Percentiles rank a stretch among this genome's conserved stretches.
Evolutionary conservation across 2,329 filamentous ascomycete species (phyloP).

Genomic region (Alternaria sp.): DNA sequence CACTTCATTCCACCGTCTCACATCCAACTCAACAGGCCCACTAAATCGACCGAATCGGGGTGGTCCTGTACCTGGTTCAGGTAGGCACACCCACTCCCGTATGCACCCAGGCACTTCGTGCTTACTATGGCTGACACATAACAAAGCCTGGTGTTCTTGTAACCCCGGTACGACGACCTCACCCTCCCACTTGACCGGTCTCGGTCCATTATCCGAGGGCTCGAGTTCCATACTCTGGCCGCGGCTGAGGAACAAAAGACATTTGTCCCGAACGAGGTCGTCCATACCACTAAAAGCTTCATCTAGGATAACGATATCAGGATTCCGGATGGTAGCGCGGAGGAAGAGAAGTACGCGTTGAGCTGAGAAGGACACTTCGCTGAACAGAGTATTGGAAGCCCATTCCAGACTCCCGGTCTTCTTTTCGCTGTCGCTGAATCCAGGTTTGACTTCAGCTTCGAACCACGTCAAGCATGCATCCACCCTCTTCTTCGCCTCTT

Average conservation of each 20-base stretch:
- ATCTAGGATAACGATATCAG: slow-evolving; percentile 61
- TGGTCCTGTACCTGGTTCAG: slow-evolving; percentile 72
- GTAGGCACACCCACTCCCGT: slow-evolving; percentile 84
- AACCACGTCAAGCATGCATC: slow-evolving; percentile 80
- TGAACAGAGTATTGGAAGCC: slow-evolving; percentile 73
- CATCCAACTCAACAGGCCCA: slow-evolving; percentile 67
- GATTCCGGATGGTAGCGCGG: slow-evolving; percentile 56
- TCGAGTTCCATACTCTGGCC: slow-evolving; percentile 53
- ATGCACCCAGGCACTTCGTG: slow-evolving; percentile 89
- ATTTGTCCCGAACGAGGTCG: slow-evolving; percentile 77
- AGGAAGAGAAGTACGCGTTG: slow-evolving; percentile 89
- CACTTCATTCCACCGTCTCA: slow-evolving; percentile 69
- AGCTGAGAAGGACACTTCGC: slow-evolving; percentile 77
- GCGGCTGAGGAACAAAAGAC: slow-evolving; percentile 75
- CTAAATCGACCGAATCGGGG: slow-evolving; percentile 72
- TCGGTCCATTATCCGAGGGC: slow-evolving; percentile 45
- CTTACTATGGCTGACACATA: slow-evolving; percentile 90
- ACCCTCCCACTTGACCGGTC: slow-evolving; percentile 58
- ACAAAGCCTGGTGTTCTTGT: slow-evolving; percentile 75
- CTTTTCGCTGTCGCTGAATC: slow-evolving; percentile 15
- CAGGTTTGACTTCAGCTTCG: slow-evolving; percentile 75
- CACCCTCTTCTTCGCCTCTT: slow-evolving; percentile 66
- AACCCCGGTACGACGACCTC: slow-evolving; percentile 68
- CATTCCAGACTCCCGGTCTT: slow-evolving; percentile 60
- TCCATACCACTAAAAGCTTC: slow-evolving; percentile 63